Percentiles rank a stretch among this genome's conserved stretches.
These are phyloP conservation scores for Aspergillus nanangensis DNA, from an alignment of 495 filamentous ascomycete genomes.

Conservation along the genomic window DNA sequence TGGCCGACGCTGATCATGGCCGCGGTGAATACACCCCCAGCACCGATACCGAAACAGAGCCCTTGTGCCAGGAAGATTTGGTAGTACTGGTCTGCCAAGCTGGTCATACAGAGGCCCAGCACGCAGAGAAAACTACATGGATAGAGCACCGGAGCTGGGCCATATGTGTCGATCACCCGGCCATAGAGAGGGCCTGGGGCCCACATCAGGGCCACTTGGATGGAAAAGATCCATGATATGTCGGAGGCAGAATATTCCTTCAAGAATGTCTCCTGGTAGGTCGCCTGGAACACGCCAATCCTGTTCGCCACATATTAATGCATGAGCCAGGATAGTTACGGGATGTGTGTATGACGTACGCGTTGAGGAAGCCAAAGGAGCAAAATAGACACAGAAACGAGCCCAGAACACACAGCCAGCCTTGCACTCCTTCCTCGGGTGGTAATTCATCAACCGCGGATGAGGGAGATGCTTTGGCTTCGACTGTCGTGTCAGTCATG, in stretches of 20 bases:
- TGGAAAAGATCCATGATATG: conserved; percentile 33
- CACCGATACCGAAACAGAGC: conserved; percentile 22
- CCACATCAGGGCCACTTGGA: conserved; percentile 29
- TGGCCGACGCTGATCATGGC: conserved; percentile 23
- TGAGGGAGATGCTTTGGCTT: no score
- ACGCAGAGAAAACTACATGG: conserved; percentile 22
- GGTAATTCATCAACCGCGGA: conserved; percentile 4
- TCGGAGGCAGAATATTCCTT: conserved; percentile 14
- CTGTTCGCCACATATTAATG: neutral
- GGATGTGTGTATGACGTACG: conserved; percentile 13
- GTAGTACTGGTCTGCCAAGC: conserved; percentile 22
- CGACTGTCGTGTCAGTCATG: no score
- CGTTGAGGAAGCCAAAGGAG: conserved; percentile 26
- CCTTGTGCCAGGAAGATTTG: conserved; percentile 28
- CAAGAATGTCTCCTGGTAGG: neutral
- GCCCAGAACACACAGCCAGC: conserved; percentile 25
- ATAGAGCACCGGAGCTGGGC: conserved; percentile 17
- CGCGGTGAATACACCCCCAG: conserved; percentile 24
- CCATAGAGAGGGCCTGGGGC: conserved; percentile 26
- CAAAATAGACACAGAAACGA: conserved; percentile 17
- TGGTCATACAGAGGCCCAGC: conserved; percentile 24
- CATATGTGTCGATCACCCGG: conserved; percentile 27
- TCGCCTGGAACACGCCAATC: neutral
- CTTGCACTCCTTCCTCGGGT: conserved; percentile 23
- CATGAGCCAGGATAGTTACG: neutral